Evolutionary conservation across 2,329 filamentous ascomycete genomes (phyloP).

Genomic region (Xylaria polymorpha): DNA sequence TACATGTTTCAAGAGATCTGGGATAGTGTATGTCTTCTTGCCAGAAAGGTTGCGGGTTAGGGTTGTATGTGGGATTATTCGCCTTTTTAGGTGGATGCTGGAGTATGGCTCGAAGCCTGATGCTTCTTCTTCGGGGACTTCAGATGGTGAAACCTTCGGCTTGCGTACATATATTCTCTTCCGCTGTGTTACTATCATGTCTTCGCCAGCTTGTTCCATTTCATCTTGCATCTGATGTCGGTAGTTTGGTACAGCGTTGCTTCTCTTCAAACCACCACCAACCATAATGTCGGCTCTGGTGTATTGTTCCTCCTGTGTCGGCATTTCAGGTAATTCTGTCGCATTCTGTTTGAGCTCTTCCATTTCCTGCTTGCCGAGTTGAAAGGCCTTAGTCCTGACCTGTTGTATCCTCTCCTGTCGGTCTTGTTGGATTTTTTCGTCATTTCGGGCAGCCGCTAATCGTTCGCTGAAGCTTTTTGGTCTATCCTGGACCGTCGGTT

Average conservation of each 20-base stretch:
- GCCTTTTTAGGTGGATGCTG: conserved; percentile 81
- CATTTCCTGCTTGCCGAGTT: conserved; percentile 68
- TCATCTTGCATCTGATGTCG: conserved; percentile 40
- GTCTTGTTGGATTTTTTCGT: conserved; percentile 64
- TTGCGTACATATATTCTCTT: conserved; percentile 36
- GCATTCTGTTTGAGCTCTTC: conserved; percentile 69
- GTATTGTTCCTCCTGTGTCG: conserved; percentile 63
- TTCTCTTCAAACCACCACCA: conserved; percentile 55
- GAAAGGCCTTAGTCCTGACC: conserved; percentile 67
- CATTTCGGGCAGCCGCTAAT: conserved; percentile 74
- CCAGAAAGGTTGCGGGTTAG: conserved; percentile 81
- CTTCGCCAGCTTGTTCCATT: conserved; percentile 35
- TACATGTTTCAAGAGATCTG: conserved; percentile 82
- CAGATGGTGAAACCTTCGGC: conserved; percentile 49
- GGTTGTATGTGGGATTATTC: conserved; percentile 83
- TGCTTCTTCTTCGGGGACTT: conserved; percentile 59
- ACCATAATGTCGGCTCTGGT: conserved; percentile 72
- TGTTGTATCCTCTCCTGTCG: conserved; percentile 64
- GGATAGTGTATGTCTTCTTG: conserved; percentile 81
- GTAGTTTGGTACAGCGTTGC: conserved; percentile 56
- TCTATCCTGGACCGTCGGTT: conserved; percentile 47
- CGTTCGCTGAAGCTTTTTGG: conserved; percentile 83
- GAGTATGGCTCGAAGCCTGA: conserved; percentile 88
- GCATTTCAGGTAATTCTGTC: conserved; percentile 63
- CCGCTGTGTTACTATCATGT: conserved; percentile 41